Evolutionary conservation across 2,329 filamentous ascomycete genomes (phyloP).

Genomic region (Beauveria medogensis): DNA sequence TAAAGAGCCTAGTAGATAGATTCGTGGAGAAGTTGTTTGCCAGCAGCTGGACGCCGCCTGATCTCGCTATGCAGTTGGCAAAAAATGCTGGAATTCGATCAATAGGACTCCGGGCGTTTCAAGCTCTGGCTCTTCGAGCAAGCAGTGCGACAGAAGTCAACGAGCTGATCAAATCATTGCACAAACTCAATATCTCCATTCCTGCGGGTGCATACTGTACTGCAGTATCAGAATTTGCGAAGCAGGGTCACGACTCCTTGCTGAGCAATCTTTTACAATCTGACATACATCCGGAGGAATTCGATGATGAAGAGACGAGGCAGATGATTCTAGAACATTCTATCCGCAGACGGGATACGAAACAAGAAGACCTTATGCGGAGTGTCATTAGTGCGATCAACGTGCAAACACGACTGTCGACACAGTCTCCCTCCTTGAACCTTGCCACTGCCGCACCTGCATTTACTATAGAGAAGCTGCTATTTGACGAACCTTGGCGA

Average conservation of each 20-base stretch:
- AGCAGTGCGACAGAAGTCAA: conserved; percentile 46
- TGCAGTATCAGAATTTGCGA: conserved; percentile 56
- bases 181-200: conserved; percentile 53
- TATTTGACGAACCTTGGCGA: neutral
- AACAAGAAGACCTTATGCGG: conserved; percentile 35
- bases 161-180: conserved; percentile 51
- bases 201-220: conserved; percentile 56
- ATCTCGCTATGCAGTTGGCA: conserved; percentile 63
- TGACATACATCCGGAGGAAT: conserved; percentile 49
- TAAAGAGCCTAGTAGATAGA: conserved; percentile 9
- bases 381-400: conserved; percentile 28
- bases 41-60: conserved; percentile 58
- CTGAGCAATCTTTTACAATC: conserved; percentile 37
- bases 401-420: conserved; percentile 10
- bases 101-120: conserved; percentile 69
- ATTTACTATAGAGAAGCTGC: neutral
- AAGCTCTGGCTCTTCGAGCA: conserved; percentile 66
- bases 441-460: neutral
- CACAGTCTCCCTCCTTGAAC: conserved; percentile 10
- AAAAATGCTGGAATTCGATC: conserved; percentile 60
- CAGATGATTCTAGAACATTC: conserved; percentile 29
- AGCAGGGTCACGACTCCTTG: conserved; percentile 43
- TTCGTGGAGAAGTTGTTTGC: conserved; percentile 59
- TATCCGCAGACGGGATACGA: conserved; percentile 26
- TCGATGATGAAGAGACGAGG: conserved; percentile 37